A percentile compares a stretch with the other conserved stretches of the same genome.
Conservation (phyloP, 495 filamentous ascomycete species). For the Cercophora scortea region DNA sequence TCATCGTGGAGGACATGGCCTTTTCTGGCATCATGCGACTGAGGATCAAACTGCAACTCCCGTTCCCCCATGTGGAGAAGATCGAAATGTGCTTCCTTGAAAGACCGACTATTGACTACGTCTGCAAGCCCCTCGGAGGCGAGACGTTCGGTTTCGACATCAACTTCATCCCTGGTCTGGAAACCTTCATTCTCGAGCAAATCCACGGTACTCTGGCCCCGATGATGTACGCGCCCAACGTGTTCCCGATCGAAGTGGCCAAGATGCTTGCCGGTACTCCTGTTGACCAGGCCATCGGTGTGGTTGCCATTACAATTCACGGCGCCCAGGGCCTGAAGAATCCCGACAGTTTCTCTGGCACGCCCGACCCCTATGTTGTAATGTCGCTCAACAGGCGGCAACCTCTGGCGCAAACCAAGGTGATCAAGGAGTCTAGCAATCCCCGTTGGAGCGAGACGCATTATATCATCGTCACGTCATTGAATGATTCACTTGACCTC, state of each 20-base stretch:
- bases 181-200: slow-evolving; percentile 89
- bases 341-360: slow-evolving; percentile 85
- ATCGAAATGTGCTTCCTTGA: slow-evolving; percentile 85
- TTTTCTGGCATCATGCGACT: slow-evolving; percentile 91
- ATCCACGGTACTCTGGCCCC: slow-evolving; percentile 86
- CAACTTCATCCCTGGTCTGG: slow-evolving; percentile 93
- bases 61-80: slow-evolving; percentile 90
- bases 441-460: slow-evolving; percentile 95
- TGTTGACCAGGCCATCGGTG: slow-evolving; percentile 92
- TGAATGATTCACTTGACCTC: slow-evolving; percentile 77
- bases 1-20: slow-evolving; percentile 96
- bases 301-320: slow-evolving; percentile 84
- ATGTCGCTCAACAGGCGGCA: slow-evolving; percentile 78
- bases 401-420: slow-evolving; percentile 82
- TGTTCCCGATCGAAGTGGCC: slow-evolving; percentile 96
- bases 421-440: slow-evolving; percentile 71
- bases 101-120: slow-evolving; percentile 74
- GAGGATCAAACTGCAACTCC: slow-evolving; percentile 93
- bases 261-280: slow-evolving; percentile 97
- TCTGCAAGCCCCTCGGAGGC: slow-evolving; percentile 93
- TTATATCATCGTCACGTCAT: slow-evolving; percentile 85
- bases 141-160: slow-evolving; percentile 96
- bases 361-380: slow-evolving; percentile 83
- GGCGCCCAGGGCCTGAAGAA: slow-evolving; percentile 90
- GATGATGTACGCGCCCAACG: slow-evolving; percentile 96